Base-by-base conservation (phyloP, 768 basidiomycete genomes). In the Tylopilus sp. region DNA sequence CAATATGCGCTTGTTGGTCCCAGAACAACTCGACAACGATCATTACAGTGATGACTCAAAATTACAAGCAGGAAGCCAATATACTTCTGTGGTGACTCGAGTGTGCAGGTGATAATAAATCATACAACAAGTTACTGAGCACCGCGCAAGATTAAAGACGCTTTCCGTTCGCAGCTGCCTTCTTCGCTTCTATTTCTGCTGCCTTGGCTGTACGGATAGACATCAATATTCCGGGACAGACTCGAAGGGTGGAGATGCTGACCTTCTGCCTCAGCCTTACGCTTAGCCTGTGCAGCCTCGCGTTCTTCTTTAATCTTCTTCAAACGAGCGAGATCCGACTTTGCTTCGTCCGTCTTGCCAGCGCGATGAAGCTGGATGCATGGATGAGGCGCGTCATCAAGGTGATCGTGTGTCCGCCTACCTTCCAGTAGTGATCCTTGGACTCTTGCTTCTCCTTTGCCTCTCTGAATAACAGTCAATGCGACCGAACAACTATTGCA, bases 321-420 rank as follows among this genome's bases (percentile, higher is more conserved):
- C 16, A 98, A 81, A 31, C 95, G 82, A 19, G 87, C 82, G 45
- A 98, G 83, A 70, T 98, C 95, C 4, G 85, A 70, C 73, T 93
- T 89, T 19, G 95, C 94, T 68, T 97, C 79, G 31, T 87, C 85
- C 0, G 95, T 98, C 83, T 97, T 89, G 55, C 95, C 95, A 69
- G 81, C 76, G 16, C 74, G 47, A 62, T 92, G 88, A 29, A 89
- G 75, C 88, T 89, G 59, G 9, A 36, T 10, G 6, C 13, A 45
- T 26, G 40, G 4, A 30, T 51, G 45, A 56, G 24, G 51, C 53
- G 1, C 28, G 51, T 28, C 16, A 17, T 49, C 36, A 29, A 47
- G 52, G 16, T 48, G 13, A 2, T 3, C 21, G 21, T 24, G 16
- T 24, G 13, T 13, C 12, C 14, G 57, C 75, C 1, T 25, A 89